Evolutionary conservation across 495 filamentous ascomycete species (phyloP).

Genomic region (Penicillium roqueforti): DNA sequence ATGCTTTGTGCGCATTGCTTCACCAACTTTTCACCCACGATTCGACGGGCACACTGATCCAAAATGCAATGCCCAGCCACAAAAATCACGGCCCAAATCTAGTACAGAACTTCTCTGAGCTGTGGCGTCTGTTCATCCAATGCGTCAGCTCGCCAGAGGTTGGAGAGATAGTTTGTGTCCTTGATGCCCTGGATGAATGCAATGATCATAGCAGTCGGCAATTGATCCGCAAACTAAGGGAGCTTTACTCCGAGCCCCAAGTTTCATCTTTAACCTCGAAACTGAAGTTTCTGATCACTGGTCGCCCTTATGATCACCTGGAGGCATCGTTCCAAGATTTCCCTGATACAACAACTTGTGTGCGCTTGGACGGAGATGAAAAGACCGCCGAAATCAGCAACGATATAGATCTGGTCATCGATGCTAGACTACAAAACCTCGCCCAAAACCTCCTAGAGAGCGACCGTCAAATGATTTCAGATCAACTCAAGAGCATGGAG

Average conservation of each 20-base stretch:
- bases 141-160: constrained; percentile 17
- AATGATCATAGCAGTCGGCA: background rate
- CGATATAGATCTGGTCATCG: constrained; percentile 40
- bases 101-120: constrained; percentile 19
- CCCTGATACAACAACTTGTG: constrained; percentile 3
- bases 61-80: background rate
- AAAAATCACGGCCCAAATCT: background rate
- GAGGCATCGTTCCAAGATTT: constrained; percentile 21
- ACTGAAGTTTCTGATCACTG: constrained; percentile 36
- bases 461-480: constrained; percentile 12
- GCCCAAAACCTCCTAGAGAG: constrained; percentile 7
- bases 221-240: background rate
- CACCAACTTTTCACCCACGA: constrained; percentile 31
- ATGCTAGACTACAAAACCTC: constrained; percentile 21
- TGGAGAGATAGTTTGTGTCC: constrained; percentile 42
- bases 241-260: background rate
- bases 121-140: constrained; percentile 39
- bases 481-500: constrained; percentile 30
- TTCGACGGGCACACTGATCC: background rate
- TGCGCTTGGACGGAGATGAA: constrained; percentile 31
- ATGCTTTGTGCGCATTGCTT: constrained; percentile 32
- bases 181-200: constrained; percentile 45
- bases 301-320: constrained; percentile 33
- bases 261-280: background rate
- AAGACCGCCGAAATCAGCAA: constrained; percentile 27